Conservation (phyloP, 1,284 basidiomycete genomes). For the Ganoderma resinaceum region DNA sequence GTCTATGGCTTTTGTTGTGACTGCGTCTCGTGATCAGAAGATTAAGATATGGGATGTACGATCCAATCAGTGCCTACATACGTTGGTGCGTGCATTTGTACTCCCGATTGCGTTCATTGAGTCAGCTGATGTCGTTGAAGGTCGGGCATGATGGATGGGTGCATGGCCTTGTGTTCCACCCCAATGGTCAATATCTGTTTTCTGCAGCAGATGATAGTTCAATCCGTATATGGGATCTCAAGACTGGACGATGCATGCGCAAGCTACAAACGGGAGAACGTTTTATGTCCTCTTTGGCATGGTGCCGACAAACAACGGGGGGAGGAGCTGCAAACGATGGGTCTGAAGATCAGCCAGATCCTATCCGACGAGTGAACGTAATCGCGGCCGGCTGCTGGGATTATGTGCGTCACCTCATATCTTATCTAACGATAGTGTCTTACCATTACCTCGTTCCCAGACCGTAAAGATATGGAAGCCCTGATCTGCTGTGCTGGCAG, state of each 20-base stretch:
- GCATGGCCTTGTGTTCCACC: constrained; percentile 70
- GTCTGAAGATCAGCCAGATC: neutral
- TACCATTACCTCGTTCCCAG: neutral
- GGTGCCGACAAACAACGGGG: constrained; percentile 60
- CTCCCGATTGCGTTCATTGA: neutral
- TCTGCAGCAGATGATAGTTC: constrained; percentile 81
- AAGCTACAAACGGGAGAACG: constrained; percentile 74
- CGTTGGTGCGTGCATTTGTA: constrained; percentile 51
- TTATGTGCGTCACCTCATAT: neutral
- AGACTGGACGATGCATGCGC: constrained; percentile 65
- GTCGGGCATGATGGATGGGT: constrained; percentile 75
- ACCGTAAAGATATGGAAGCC: constrained; percentile 4
- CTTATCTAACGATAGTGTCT: neutral
- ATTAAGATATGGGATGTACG: constrained; percentile 74
- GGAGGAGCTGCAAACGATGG: neutral
- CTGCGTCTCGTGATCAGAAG: constrained; percentile 74
- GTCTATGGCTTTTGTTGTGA: constrained; percentile 57
- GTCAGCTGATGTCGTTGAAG: constrained; percentile 35
- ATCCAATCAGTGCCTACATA: constrained; percentile 68
- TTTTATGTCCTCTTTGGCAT: constrained; percentile 71
- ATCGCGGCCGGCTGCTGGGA: neutral
- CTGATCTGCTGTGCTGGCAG: too few relatives aligned
- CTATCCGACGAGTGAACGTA: neutral
- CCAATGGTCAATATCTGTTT: constrained; percentile 71
- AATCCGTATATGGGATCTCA: constrained; percentile 77